Conservation (phyloP, 176 grass and related monocot species). For the Chloris gayana region DNA sequence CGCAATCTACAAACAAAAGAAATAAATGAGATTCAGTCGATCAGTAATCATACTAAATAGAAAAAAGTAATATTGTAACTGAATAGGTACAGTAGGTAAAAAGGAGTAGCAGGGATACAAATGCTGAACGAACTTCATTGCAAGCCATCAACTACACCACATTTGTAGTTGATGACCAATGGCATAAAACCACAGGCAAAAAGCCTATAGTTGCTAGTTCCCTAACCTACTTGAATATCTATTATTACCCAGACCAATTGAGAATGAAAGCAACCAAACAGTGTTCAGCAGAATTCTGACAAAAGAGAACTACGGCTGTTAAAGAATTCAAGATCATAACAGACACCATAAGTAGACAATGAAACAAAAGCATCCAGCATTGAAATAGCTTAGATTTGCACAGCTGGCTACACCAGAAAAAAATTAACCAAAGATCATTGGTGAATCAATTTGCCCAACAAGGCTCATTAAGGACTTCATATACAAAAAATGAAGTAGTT, state of each 20-base stretch:
- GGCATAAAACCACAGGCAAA: neutral
- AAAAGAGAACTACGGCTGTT: too few species aligned
- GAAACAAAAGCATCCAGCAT: too few species aligned
- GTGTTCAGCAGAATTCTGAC: neutral
- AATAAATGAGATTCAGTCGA: neutral
- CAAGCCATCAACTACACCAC: neutral
- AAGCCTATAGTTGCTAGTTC: neutral
- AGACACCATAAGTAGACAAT: too few species aligned
- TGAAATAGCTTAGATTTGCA: too few species aligned
- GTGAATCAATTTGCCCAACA: too few species aligned
- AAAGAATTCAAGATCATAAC: too few species aligned
- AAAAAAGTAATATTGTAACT: neutral
- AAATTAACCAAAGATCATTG: too few species aligned
- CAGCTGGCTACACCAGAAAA: too few species aligned
- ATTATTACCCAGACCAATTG: neutral
- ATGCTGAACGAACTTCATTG: neutral
- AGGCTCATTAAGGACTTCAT: too few species aligned
- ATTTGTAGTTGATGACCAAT: neutral
- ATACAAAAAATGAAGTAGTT: too few species aligned
- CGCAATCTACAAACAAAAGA: conserved; percentile 63
- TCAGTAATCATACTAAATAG: neutral
- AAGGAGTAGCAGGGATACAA: neutral
- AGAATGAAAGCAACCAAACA: neutral
- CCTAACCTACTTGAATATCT: neutral
- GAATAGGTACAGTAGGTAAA: neutral